Base-by-base conservation (phyloP, 2,329 filamentous ascomycete species). In the Thelonectria discophora region DNA sequence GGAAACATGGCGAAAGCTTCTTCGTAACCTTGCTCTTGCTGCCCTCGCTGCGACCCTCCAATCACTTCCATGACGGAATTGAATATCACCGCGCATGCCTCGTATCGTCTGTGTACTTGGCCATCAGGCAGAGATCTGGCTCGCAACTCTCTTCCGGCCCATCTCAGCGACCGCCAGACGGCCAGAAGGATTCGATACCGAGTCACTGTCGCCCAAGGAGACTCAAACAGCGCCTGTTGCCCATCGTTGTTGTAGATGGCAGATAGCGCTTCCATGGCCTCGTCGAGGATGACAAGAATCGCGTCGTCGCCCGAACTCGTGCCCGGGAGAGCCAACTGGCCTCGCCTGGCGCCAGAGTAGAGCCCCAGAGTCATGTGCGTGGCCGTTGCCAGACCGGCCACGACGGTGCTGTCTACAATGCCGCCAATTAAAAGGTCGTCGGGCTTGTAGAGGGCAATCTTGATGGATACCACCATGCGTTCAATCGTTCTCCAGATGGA, bases 401-500 rank as follows among this genome's bases (percentile, higher is more conserved):
- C 63, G 1, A 75, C 58, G 17, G 66, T 75, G 30, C 69, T 73
- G 12, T 77, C 74, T 9, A 77, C 73, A 18, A 77, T 74, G 2
- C 75, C 75, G 8, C 72, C 72, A n/a, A 77, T 72, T 5, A 77
- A 56, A 0, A 77, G 65, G 50, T 74, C 68, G 40, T 77, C 75
- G 0, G 75, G 75, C 17, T 71, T 73, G 52, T 70, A 76, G 11
- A 77, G 62, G 7, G 67, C 66, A 17, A 77, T 65, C 34, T 71
- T 73, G 2, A 73, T 62, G 0, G 73, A 72, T 15, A 71, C 55
- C 18, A 62, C 63, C 47, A 75, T 66, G 5, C 72, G 63, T 27
- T 73, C 64, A 13, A 72, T 69, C 3, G 66, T 66, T n/a, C 66
- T 68, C 73, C 73, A 72, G 6, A 74, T 65, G 10, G 68, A 63